These are phyloP conservation scores for Davidsoniella virescens DNA, from an alignment of 2,329 filamentous ascomycete species.

Conservation along the genomic window DNA sequence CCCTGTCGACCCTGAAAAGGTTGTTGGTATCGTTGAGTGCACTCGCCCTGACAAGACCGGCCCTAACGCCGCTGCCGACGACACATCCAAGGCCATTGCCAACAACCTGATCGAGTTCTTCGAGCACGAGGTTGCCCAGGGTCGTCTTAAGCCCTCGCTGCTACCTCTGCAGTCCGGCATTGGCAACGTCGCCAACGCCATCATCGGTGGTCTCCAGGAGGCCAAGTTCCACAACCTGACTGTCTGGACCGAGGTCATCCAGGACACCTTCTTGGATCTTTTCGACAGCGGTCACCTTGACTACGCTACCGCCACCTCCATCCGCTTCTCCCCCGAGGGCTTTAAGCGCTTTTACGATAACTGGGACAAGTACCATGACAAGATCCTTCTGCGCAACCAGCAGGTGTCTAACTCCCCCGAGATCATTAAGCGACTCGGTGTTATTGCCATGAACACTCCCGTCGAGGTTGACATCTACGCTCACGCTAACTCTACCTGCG, in stretches of 20 bases:
- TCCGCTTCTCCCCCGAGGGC: constrained; percentile 79
- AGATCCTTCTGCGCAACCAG: constrained; percentile 75
- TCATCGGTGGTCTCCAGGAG: constrained; percentile 65
- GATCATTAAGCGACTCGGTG: constrained; percentile 72
- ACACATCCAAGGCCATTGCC: constrained; percentile 55
- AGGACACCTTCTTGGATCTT: constrained; percentile 84
- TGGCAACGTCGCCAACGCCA: constrained; percentile 85
- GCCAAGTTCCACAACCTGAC: constrained; percentile 77
- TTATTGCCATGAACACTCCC: constrained; percentile 90
- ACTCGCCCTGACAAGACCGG: constrained; percentile 64
- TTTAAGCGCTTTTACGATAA: constrained; percentile 83
- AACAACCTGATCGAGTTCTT: constrained; percentile 65
- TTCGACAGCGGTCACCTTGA: constrained; percentile 79
- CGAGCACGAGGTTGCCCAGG: constrained; percentile 67
- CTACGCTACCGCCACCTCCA: constrained; percentile 78
- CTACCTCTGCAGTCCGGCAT: constrained; percentile 77
- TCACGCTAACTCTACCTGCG: constrained; percentile 79
- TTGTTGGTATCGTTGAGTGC: constrained; percentile 70
- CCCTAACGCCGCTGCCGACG: constrained; percentile 64
- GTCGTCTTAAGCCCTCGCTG: constrained; percentile 59
- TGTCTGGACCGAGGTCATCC: constrained; percentile 86
- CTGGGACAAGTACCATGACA: constrained; percentile 65
- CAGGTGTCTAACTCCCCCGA: constrained; percentile 79
- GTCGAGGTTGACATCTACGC: constrained; percentile 92
- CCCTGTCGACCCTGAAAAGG: constrained; percentile 68